Conservation (phyloP, 2,329 filamentous ascomycete genomes). For the Monosporascus sp. region DNA sequence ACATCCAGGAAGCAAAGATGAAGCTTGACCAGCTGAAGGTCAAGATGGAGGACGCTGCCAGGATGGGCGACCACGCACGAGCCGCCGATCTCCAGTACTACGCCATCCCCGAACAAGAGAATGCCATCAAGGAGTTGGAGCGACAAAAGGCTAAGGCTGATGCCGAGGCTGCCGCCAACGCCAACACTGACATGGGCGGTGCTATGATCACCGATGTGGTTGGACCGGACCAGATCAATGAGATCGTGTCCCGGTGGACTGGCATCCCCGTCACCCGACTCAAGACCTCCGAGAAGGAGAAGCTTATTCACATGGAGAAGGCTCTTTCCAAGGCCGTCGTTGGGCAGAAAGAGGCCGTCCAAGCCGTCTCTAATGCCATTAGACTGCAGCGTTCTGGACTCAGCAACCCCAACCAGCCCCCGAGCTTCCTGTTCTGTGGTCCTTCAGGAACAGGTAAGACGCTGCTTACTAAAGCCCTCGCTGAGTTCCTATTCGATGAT, state of each 20-base stretch:
- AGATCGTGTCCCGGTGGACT: conserved; percentile 97
- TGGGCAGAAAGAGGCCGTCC: conserved; percentile 89
- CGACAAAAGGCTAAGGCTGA: conserved; percentile 72
- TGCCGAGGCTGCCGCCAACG: conserved; percentile 67
- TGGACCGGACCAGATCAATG: conserved; percentile 96
- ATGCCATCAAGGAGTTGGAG: conserved; percentile 76
- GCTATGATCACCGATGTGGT: conserved; percentile 89
- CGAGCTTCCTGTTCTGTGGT: conserved; percentile 97
- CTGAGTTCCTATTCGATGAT: conserved; percentile 97
- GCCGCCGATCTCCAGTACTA: conserved; percentile 96
- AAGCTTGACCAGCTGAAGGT: conserved; percentile 89
- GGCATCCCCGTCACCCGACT: conserved; percentile 93
- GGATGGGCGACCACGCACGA: conserved; percentile 75
- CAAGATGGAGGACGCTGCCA: conserved; percentile 89
- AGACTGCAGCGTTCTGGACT: conserved; percentile 91
- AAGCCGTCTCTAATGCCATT: conserved; percentile 91
- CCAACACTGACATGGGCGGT: conserved; percentile 53
- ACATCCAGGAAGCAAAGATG: conserved; percentile 90
- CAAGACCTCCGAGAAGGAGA: conserved; percentile 94
- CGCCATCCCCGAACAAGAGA: conserved; percentile 87
- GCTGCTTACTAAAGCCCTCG: conserved; percentile 89
- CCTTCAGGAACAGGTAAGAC: conserved; percentile 98
- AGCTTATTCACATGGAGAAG: conserved; percentile 95
- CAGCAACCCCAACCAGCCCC: conserved; percentile 91
- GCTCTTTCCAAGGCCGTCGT: conserved; percentile 79